Base-by-base conservation (phyloP, 129 eudicot species). In the Centella asiatica region DNA sequence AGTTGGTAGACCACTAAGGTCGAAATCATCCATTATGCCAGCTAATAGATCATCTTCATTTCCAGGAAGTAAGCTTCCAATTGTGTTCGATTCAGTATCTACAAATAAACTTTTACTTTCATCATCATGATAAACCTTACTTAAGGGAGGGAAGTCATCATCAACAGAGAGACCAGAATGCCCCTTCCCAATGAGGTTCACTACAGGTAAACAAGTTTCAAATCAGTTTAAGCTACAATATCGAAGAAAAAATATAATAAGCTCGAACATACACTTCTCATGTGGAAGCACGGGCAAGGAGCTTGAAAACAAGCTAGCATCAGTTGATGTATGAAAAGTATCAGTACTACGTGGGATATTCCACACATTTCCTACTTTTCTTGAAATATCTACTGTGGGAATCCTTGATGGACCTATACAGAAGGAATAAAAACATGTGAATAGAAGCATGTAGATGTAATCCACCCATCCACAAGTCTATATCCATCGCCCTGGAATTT, bases 11-110 rank as follows among this genome's bases (percentile, higher is more conserved):
- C 71, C 85, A 72, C 61, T 76, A 60, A 86, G 85, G 73, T 90
- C 95, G 77, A 83, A 86, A 65, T 80, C 97, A 32, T 89, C 95
- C 36, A 65, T 79, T 50, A 81, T 49, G n/a, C 93, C 97, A 42
- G 94, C 84, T 57, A 90, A 71, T 42, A 86, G 80, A 44, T 90
- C 97, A 54, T 86, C 89, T 67, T 85, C 97, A n/a, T 90, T 85
- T 52, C 85, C 95, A 49, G 97, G 97, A 56, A 89, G 86, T 65
- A 86, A 73, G 64, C 68, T 70, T 29, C 85, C 95, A 22, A 78
- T 52, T 49, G 71, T 67, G 68, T 72, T 77, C n/a, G 76, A 64
- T 31, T 80, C 69, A 14, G 72, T 48, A 49, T 71, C 87, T 65
- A 79, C 85, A 42, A 80, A 51, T 58, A 76, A 62, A 69, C 75